Percentiles rank a stretch among this genome's conserved stretches.
Conservation (phyloP, 108 stramenopile species). For the Skeletonema tropicum region DNA sequence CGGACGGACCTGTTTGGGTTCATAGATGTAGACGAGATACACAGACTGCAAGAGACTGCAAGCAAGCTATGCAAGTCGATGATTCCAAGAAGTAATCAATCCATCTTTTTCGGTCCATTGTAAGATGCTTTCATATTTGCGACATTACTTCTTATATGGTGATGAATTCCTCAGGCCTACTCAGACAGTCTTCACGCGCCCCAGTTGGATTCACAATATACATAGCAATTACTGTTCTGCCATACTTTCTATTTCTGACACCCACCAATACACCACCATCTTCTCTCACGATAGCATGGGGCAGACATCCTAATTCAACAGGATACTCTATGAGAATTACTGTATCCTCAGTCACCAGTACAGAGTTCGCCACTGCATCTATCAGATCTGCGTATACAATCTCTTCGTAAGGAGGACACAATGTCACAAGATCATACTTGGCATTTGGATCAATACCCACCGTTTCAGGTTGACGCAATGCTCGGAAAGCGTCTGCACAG, state of each 20-base stretch:
- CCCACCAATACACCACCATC: constrained; percentile 86
- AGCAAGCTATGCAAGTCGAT: too few relatives aligned
- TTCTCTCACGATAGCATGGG: constrained; percentile 72
- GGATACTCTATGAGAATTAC: constrained; percentile 94
- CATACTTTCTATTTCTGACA: constrained; percentile 93
- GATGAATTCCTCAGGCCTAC: constrained; percentile 89
- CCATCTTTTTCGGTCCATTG: too few relatives aligned
- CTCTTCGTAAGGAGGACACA: constrained; percentile 97
- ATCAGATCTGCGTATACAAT: constrained; percentile 92
- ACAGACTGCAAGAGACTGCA: too few relatives aligned
- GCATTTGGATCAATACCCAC: constrained; percentile 70
- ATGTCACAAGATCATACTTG: constrained; percentile 84
- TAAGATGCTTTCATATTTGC: background rate
- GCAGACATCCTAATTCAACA: constrained; percentile 90
- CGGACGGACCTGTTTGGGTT: background rate
- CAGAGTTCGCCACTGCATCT: constrained; percentile 77
- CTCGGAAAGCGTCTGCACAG: constrained; percentile 82
- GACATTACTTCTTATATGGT: constrained; percentile 5
- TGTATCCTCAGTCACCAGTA: constrained; percentile 82
- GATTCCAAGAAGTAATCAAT: too few relatives aligned
- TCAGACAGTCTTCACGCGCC: constrained; percentile 64
- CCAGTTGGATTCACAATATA: constrained; percentile 93
- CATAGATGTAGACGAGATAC: too few relatives aligned
- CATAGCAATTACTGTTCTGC: constrained; percentile 93
- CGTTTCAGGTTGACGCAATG: constrained; percentile 82